Conservation (phyloP, 1,139 yeast genomes). For the Geotrichum citri-aurantii region DNA sequence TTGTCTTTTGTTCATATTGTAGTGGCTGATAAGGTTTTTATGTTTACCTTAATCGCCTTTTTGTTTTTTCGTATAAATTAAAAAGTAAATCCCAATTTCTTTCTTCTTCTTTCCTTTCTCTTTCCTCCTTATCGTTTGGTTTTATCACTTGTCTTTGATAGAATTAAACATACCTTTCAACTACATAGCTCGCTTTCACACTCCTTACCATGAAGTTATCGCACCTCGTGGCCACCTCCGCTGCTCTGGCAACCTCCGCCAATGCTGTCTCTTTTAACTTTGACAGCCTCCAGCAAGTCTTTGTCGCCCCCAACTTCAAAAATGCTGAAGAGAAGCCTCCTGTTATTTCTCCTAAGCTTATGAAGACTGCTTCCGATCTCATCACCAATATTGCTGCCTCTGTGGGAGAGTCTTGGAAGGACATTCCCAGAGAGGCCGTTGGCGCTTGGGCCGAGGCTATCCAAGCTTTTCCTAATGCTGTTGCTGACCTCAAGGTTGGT, state of each 20-base stretch:
- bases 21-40: neutral
- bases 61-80: neutral
- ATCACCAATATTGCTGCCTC: slow-evolving; percentile 24
- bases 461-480: slow-evolving; percentile 17
- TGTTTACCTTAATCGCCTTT: neutral
- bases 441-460: slow-evolving; percentile 30
- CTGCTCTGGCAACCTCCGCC: slow-evolving; percentile 11
- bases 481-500: slow-evolving; percentile 17
- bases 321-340: slow-evolving; percentile 2
- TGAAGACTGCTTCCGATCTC: slow-evolving; percentile 13
- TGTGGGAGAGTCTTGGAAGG: slow-evolving; percentile 27
- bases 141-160: slow-evolving; percentile 1
- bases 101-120: neutral
- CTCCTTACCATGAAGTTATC: slow-evolving; percentile 13
- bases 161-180: neutral
- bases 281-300: slow-evolving; percentile 16
- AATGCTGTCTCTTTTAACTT: slow-evolving; percentile 14
- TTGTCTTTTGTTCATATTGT: neutral
- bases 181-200: neutral
- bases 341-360: slow-evolving; percentile 3
- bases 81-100: neutral
- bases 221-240: slow-evolving; percentile 13
- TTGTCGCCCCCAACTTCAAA: slow-evolving; percentile 7
- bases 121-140: neutral
- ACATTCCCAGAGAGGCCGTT: slow-evolving; percentile 28